These are phyloP conservation scores for Uncinocarpus reesii DNA, from an alignment of 2,329 filamentous ascomycete species.

Conservation along the genomic window DNA sequence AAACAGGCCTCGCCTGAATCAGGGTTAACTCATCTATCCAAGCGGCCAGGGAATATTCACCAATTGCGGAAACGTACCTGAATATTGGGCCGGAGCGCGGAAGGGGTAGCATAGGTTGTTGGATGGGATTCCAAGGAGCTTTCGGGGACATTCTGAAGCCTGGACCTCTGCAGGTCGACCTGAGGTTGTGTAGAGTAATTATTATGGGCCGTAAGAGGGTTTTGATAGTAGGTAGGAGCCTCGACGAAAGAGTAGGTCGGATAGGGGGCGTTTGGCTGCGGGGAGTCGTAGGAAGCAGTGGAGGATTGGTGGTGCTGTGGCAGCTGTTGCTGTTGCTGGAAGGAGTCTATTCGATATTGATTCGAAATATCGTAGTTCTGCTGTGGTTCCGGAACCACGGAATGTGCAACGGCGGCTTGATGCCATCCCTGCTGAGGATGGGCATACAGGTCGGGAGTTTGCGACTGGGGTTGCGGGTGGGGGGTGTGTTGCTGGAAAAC, in stretches of 20 bases:
- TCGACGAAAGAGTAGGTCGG: constrained; percentile 27
- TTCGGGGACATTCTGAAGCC: constrained; percentile 7
- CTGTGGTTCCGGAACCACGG: constrained; percentile 19
- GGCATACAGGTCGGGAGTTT: constrained; percentile 14
- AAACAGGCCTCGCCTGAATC: constrained; percentile 8
- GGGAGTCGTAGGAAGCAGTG: constrained; percentile 9
- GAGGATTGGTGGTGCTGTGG: constrained; percentile 3
- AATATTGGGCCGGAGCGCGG: constrained; percentile 7
- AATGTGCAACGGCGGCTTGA: constrained; percentile 24
- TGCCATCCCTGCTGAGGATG: constrained; percentile 25
- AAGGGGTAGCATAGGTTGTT: constrained; percentile 6
- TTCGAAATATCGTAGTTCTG: constrained; percentile 10
- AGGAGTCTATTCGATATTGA: constrained; percentile 11
- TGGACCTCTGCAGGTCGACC: constrained; percentile 12
- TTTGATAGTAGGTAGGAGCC: constrained; percentile 25
- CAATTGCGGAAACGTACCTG: neutral
- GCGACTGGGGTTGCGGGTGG: constrained; percentile 12
- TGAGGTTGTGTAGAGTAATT: constrained; percentile 5
- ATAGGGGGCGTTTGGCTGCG: constrained; percentile 19
- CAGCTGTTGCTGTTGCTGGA: constrained; percentile 19
- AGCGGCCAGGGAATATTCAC: neutral
- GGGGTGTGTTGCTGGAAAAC: constrained; percentile 21
- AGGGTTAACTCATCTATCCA: neutral
- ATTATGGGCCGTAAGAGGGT: constrained; percentile 4
- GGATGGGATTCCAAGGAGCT: constrained; percentile 1